Base-by-base conservation (phyloP, 164 flowering plant genomes). In the Warburgia ugandensis region DNA sequence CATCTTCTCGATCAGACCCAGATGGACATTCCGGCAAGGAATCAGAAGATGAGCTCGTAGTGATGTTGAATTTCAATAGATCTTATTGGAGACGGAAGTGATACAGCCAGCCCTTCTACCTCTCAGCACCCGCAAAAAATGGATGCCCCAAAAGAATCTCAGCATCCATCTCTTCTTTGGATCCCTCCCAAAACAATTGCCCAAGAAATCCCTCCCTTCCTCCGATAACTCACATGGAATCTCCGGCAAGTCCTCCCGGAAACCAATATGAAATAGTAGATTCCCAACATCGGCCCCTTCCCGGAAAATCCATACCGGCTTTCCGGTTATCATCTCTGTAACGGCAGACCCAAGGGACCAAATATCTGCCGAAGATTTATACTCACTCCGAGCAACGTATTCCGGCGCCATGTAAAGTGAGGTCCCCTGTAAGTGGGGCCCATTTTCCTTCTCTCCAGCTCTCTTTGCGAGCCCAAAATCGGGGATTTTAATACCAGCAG, bases 331-430 rank as follows among this genome's bases (percentile, higher is more conserved):
- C 95, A 89, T 75, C 87, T 89, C 95, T 10, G 59, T 68, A 17
- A 86, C 85, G 6, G 71, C 66, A 31, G 95, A 89, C 11, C 95
- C 97, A 0, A 86, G 64, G 1, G 92, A 88, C 97, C 97, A 90
- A 0, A 90, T 52, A 55, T 90, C 97, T 2, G 73, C 62, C 52
- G 87, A 68, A 5, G 87, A 16, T 19, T 68, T 89, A 27, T 63
- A 59, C 49, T 72, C 80, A 8, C 72, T 72, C 21, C 65, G 52
- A 29, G 65, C 61, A 1, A 79, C 76, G 5, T 73, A 62, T 52
- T 89, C 97, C 53, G 97, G 97, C 36, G 97, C 60, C 79, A 81
- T 73, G 29, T 78, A 79, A 60, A 85, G 33, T 22, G 95, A 92
- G 19, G 97, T 85, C 0, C 97, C 97, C 22, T 85, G 60, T 50